Conservation (phyloP, 176 grass and related monocot species). For the barley (Hordeum vulgare) region MorexV3_pseudomolecules_assembly NC_058521.1:516731416-516731915, state of each 20-base stretch:
- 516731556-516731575: not conserved
- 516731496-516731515: not conserved
- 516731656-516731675: not conserved
- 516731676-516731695: not conserved
- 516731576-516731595: not conserved
- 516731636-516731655: not conserved
- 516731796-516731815: not conserved
- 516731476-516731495: not conserved
- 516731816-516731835: not conserved
- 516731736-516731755: not conserved
- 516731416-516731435: constrained; percentile 8
- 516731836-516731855: not conserved
- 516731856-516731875: not conserved
- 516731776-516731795: not conserved
- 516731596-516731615: constrained; percentile 3
- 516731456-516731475: not conserved
- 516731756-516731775: not conserved
- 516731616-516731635: not conserved
- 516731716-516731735: not conserved
- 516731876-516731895: not conserved
- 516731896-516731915: not conserved
- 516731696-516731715: not conserved
- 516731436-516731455: not conserved
- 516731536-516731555: not conserved
- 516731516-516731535: not conserved